These are phyloP conservation scores for Cyclanthera cordifolia DNA, from an alignment of 306 rosid species.

Conservation along the genomic window DNA sequence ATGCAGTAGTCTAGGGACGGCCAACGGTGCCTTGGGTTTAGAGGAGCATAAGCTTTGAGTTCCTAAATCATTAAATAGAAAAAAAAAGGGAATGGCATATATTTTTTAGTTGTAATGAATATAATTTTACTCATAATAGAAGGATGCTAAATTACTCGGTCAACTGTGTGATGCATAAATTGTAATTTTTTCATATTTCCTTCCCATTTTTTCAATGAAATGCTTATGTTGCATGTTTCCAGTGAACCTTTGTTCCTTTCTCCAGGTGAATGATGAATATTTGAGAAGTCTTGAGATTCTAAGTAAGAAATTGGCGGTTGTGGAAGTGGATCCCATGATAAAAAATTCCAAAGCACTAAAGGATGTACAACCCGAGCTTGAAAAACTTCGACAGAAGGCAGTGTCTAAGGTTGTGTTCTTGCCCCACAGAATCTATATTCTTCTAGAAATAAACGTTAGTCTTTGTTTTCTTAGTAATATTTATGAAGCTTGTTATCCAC, in stretches of 20 bases:
- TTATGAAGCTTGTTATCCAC: background rate
- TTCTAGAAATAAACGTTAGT: background rate
- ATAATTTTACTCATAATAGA: background rate
- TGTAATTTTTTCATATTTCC: background rate
- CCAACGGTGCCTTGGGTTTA: too few species aligned
- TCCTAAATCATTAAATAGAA: too few species aligned
- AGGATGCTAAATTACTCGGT: background rate
- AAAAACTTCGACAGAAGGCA: constrained; percentile 87
- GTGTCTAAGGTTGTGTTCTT: constrained; percentile 61
- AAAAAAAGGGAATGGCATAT: too few species aligned
- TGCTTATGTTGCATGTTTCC: background rate
- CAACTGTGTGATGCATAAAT: background rate
- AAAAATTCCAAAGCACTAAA: constrained; percentile 86
- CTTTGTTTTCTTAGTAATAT: background rate
- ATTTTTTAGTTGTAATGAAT: background rate
- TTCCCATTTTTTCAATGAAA: background rate
- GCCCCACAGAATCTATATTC: background rate
- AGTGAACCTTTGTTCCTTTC: constrained; percentile 1
- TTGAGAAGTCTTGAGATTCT: constrained; percentile 83
- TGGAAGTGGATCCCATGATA: constrained; percentile 77
- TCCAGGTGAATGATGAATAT: constrained; percentile 92
- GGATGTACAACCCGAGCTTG: constrained; percentile 96
- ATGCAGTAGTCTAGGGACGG: too few species aligned
- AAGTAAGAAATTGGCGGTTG: constrained; percentile 81
- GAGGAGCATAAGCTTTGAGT: too few species aligned